Evolutionary conservation across 2,329 filamentous ascomycete genomes (phyloP), one percentile per base, ranked within the genome.

Genomic region (Talaromyces sp.): DNA sequence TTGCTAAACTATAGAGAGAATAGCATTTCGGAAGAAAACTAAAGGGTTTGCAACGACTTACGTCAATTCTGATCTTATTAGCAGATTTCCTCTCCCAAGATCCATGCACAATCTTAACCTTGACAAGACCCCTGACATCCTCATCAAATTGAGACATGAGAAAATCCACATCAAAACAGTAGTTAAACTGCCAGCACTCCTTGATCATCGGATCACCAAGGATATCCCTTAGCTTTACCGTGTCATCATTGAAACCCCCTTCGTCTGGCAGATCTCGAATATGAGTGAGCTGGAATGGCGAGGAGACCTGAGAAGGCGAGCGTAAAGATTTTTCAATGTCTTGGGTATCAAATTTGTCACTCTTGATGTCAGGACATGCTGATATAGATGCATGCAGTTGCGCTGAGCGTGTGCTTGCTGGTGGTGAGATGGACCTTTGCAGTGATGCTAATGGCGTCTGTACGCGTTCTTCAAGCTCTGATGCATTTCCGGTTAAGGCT

Each of bases 201-300:
- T 82, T 80, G 49, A 94, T 89, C 56, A 91, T 77, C 0, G 89
- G 88, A 66, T 91, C 85, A 0, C 88, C 84, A 1, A 95, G 78
- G 5, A 95, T 79, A 52, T 90, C 87, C 4, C 75, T 73, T 9
- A 94, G 75, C 1, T 78, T 80, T 30, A 93, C 71, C 0, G 89
- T 79, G 67, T 88, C 88, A 20, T 77, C 73, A 72, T 95, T 94
- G 55, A 80, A 75, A 0, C 68, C 66, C 2, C 74, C 72, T 1
- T 74, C 69, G 1, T 76, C 69, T 1, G 84, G 77, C 0, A 92
- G 75, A 61, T 89, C 87, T 24, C 76, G 78, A 49, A 94, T 86
- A 54, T 79, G 80, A 0, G 88, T 92, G 13, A 94, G 81, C 52
- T 85, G 84, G 60, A 92, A 83, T 0, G 90, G 90, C 1, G 89